These are phyloP conservation scores for Durotheca rogersii DNA, from an alignment of 495 filamentous ascomycete genomes.

Conservation along the genomic window DNA sequence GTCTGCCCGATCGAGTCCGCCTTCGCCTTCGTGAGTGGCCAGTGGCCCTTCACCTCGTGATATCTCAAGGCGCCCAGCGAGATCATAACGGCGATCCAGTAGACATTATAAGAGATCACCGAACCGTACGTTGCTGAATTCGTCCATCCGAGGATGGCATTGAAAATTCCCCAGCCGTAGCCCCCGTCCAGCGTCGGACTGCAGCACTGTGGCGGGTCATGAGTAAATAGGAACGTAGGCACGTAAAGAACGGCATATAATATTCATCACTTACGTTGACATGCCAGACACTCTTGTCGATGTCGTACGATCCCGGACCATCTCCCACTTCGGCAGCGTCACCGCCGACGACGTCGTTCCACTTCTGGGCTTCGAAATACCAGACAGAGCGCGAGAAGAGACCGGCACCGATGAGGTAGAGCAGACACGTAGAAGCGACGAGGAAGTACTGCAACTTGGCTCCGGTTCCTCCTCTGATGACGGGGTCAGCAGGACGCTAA, in stretches of 20 bases:
- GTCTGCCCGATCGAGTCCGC: constrained; percentile 1
- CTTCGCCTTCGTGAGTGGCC: constrained; percentile 57
- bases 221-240: too few species aligned
- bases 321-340: constrained; percentile 73
- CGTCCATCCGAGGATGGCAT: constrained; percentile 78
- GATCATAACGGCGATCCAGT: constrained; percentile 71
- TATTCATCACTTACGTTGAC: constrained; percentile 65
- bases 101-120: constrained; percentile 85
- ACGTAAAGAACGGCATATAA: not conserved
- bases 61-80: constrained; percentile 64
- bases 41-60: constrained; percentile 66
- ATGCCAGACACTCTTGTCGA: constrained; percentile 83
- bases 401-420: constrained; percentile 85
- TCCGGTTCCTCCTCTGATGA: constrained; percentile 48
- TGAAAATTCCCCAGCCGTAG: constrained; percentile 91
- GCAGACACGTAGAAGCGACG: constrained; percentile 75
- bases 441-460: constrained; percentile 76
- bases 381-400: constrained; percentile 77
- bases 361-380: constrained; percentile 65
- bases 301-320: constrained; percentile 87
- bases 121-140: constrained; percentile 85
- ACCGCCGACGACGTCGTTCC: constrained; percentile 66
- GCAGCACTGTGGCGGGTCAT: constrained; percentile 60
- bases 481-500: constrained; percentile 5
- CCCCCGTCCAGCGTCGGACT: constrained; percentile 64